Evolutionary conservation across 495 filamentous ascomycete genomes (phyloP).

Genomic region (Astrocystis sublimbata): DNA sequence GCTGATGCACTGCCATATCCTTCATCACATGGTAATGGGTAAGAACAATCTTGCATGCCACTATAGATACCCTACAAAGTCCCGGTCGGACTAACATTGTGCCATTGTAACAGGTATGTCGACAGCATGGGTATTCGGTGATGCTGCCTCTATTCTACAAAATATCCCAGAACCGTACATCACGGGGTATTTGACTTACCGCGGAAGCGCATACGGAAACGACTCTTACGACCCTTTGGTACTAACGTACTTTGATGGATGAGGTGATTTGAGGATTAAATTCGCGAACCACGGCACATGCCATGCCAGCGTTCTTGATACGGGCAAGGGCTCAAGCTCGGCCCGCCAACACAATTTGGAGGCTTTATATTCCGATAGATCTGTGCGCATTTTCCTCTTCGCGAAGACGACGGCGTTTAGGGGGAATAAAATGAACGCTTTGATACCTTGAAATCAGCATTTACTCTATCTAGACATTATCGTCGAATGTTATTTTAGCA

Average conservation of each 20-base stretch:
- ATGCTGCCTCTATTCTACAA: constrained; percentile 42
- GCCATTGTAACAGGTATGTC: constrained; percentile 44
- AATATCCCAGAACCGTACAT: constrained; percentile 43
- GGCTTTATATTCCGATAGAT: not conserved
- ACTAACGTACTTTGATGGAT: constrained; percentile 23
- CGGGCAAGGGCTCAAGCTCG: not conserved
- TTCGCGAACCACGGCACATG: constrained; percentile 1
- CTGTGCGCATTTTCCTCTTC: not conserved
- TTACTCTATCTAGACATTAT: not conserved
- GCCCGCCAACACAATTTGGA: not conserved
- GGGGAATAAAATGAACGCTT: not conserved
- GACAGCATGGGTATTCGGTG: constrained; percentile 54
- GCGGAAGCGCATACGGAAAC: constrained; percentile 51
- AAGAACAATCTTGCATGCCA: constrained; percentile 17
- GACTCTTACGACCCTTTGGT: constrained; percentile 40
- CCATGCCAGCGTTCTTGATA: not conserved
- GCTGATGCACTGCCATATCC: constrained; percentile 66
- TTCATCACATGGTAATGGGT: constrained; percentile 58
- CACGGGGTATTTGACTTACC: constrained; percentile 50
- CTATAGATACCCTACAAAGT: not conserved
- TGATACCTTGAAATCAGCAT: not conserved
- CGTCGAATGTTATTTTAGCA: not conserved
- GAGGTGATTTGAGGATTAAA: not conserved
- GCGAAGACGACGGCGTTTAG: not conserved
- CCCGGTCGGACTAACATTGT: constrained; percentile 3